These are phyloP conservation scores for Ogataea paradorogensis DNA, from an alignment of 805 yeast species.

Conservation along the genomic window DNA sequence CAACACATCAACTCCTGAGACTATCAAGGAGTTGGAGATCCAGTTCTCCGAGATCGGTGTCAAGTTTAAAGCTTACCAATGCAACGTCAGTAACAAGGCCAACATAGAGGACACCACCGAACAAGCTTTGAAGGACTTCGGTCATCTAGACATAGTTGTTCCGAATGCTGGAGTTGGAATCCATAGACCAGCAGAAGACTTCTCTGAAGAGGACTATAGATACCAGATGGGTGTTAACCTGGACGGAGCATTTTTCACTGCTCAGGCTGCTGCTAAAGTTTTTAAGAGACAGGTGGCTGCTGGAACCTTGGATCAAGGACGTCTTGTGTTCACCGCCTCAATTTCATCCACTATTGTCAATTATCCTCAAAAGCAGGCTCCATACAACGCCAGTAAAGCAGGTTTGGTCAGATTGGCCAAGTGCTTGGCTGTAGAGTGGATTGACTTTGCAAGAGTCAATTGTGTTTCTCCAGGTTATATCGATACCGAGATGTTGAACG, in stretches of 20 bases:
- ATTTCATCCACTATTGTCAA: conserved; percentile 49
- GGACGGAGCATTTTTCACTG: conserved; percentile 47
- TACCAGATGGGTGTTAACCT: conserved; percentile 45
- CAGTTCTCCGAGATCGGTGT: conserved; percentile 17
- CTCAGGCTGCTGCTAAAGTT: conserved; percentile 44
- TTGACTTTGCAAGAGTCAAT: conserved; percentile 46
- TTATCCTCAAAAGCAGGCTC: conserved; percentile 48
- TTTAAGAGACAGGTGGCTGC: conserved; percentile 40
- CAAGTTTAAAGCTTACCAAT: conserved; percentile 26
- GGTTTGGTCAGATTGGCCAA: conserved; percentile 43
- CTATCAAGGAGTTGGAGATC: conserved; percentile 10
- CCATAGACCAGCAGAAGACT: conserved; percentile 33
- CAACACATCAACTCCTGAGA: conserved; percentile 18
- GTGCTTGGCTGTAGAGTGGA: conserved; percentile 45
- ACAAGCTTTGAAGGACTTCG: conserved; percentile 34
- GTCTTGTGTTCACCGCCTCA: conserved; percentile 48
- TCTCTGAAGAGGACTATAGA: conserved; percentile 26
- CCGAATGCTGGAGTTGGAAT: conserved; percentile 40
- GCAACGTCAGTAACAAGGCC: conserved; percentile 33
- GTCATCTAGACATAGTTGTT: conserved; percentile 40
- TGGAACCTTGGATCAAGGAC: conserved; percentile 32
- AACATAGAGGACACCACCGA: conserved; percentile 29
- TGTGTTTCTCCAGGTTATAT: conserved; percentile 48
- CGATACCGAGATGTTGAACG: conserved; percentile 39
- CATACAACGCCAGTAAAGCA: conserved; percentile 45